phyloP scores from a whole-genome alignment of 2,329 filamentous ascomycete species.

The Thielaviopsis euricoi region DNA sequence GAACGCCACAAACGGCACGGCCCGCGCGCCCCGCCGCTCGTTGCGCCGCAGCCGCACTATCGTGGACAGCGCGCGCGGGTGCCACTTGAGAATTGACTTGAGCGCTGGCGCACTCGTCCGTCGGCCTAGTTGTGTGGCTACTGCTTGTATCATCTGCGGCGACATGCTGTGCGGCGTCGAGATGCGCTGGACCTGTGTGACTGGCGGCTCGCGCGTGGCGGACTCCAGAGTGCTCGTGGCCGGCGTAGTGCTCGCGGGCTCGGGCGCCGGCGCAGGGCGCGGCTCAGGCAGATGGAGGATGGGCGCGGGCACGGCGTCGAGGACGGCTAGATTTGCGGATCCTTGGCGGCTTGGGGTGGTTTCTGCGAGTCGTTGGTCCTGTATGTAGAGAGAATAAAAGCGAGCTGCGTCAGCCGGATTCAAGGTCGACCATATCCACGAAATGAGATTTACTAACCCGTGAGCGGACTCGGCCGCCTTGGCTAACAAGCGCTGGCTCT shows the following conservation, averaged over 20 bases:
- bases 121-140: neutral
- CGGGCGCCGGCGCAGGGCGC: too few relatives aligned
- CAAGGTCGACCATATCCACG: neutral
- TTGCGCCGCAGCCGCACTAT: neutral
- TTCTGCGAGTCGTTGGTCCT: neutral
- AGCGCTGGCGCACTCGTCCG: neutral
- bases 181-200: neutral
- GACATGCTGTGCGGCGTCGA: neutral
- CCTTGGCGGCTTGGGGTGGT: too few relatives aligned
- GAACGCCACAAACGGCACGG: neutral
- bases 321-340: too few relatives aligned
- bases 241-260: too few relatives aligned
- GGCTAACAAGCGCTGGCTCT: neutral
- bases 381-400: neutral
- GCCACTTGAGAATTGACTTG: neutral
- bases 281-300: neutral
- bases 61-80: neutral
- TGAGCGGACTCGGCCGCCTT: neutral
- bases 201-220: too few relatives aligned
- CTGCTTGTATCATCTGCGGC: neutral
- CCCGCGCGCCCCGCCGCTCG: too few relatives aligned
- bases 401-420: neutral
- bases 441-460: neutral
- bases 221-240: too few relatives aligned
- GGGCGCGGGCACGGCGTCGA: neutral